A percentile compares a stretch with the other conserved stretches of the same genome.
Evolutionary conservation across 2,329 filamentous ascomycete genomes (phyloP).

Genomic region (Leptographium lundbergii): DNA sequence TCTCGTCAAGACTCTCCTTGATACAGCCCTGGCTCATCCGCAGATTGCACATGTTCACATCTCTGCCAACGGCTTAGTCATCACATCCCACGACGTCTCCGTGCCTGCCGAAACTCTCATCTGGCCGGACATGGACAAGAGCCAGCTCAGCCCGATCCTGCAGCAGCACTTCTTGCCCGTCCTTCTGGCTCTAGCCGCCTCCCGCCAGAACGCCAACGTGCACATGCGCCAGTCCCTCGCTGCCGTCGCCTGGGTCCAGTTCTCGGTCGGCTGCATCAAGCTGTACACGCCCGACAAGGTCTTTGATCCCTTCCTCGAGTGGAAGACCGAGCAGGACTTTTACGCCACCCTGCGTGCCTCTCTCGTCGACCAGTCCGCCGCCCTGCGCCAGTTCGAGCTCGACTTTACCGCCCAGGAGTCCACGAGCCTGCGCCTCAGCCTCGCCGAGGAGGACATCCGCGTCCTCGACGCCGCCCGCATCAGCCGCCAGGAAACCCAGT

Average conservation of each 20-base stretch:
- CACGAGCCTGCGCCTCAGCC: slow-evolving; percentile 48
- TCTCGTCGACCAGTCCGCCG: slow-evolving; percentile 43
- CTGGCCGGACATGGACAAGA: slow-evolving; percentile 2
- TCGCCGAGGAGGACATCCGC: slow-evolving; percentile 49
- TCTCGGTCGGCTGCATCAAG: slow-evolving; percentile 60
- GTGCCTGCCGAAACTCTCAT: not conserved
- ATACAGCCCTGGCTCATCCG: slow-evolving; percentile 6
- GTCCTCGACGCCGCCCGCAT: slow-evolving; percentile 1
- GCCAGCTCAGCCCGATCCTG: slow-evolving; percentile 21
- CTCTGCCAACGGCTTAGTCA: slow-evolving; percentile 1
- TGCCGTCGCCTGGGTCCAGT: slow-evolving; percentile 59
- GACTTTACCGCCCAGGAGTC: slow-evolving; percentile 54
- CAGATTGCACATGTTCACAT: slow-evolving; percentile 1
- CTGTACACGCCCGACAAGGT: slow-evolving; percentile 78
- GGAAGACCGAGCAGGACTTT: slow-evolving; percentile 51
- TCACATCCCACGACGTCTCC: not conserved
- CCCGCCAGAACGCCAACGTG: slow-evolving; percentile 15
- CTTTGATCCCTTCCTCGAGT: slow-evolving; percentile 65
- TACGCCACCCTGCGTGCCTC: slow-evolving; percentile 40
- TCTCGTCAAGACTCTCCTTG: slow-evolving; percentile 15
- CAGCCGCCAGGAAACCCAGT: not conserved
- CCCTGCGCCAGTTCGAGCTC: slow-evolving; percentile 52
- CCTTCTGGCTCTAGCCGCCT: slow-evolving; percentile 29
- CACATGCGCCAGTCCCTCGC: slow-evolving; percentile 19
- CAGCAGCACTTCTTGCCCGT: slow-evolving; percentile 32